Percentiles rank a stretch among this genome's conserved stretches.
These are phyloP conservation scores for Uronychia binucleata DNA, from an alignment of 73 alveolate species.

Conservation along the genomic window DNA sequence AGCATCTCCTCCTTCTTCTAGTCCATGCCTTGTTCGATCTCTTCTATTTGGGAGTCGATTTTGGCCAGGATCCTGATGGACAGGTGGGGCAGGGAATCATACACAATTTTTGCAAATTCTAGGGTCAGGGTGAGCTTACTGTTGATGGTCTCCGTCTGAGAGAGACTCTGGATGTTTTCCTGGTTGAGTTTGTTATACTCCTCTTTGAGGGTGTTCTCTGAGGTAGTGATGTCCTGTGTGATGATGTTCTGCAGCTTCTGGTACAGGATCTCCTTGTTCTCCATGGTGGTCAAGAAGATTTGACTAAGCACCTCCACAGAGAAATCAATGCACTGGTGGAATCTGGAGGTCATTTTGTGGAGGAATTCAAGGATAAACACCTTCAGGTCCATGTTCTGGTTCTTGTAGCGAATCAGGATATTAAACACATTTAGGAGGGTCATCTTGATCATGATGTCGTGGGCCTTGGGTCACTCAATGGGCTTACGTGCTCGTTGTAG, in stretches of 20 bases:
- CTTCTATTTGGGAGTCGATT: not conserved
- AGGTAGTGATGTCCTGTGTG: not conserved
- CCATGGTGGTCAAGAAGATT: not conserved
- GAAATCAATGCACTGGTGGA: constrained; percentile 19
- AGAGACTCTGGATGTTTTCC: not conserved
- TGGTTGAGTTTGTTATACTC: not conserved
- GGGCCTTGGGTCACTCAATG: not conserved
- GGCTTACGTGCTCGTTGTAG: constrained; percentile 9
- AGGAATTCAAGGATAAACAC: constrained; percentile 34
- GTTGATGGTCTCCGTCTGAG: not conserved
- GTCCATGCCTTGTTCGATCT: not conserved
- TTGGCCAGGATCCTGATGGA: not conserved
- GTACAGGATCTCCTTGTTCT: not conserved
- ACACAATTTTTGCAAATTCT: not conserved
- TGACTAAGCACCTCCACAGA: not conserved
- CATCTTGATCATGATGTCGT: constrained; percentile 25
- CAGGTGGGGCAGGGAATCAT: constrained; percentile 5
- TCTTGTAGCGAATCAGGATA: constrained; percentile 25
- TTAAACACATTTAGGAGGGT: constrained; percentile 42
- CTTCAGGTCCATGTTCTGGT: constrained; percentile 22
- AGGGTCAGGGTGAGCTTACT: not conserved
- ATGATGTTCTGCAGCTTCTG: not conserved
- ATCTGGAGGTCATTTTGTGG: not conserved
- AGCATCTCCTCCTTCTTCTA: not conserved
- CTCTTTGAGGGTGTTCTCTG: not conserved